Conservation (phyloP, 352 stramenopile genomes). For the Blastocystis sp. region DNA sequence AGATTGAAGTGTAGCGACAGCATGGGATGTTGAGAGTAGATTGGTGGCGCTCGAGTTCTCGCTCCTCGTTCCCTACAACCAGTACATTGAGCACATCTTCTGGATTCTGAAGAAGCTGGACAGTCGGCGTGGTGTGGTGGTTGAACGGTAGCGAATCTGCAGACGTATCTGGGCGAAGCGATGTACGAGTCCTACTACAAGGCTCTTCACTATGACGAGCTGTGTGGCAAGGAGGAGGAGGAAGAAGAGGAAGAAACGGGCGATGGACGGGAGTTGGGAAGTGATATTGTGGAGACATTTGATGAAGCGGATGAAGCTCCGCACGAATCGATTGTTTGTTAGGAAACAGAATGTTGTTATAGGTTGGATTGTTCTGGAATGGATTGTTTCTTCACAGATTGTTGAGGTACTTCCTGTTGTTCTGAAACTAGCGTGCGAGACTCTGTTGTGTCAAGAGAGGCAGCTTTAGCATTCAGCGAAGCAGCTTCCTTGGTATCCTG, state of each 20-base stretch:
- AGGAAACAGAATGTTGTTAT: not conserved
- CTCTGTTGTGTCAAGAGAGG: no score
- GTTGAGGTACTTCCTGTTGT: not conserved
- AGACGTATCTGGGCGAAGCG: conserved; percentile 16
- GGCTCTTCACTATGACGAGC: conserved; percentile 7
- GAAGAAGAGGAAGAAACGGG: not conserved
- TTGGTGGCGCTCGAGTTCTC: conserved; percentile 46
- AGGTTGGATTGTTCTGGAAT: not conserved
- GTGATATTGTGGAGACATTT: not conserved
- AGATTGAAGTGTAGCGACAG: conserved; percentile 4
- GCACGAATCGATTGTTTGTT: not conserved
- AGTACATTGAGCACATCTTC: conserved; percentile 48
- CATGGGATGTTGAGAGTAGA: not conserved
- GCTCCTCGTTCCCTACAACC: conserved; percentile 20
- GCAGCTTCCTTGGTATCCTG: no score
- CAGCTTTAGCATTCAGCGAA: no score
- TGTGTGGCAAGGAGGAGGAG: not conserved
- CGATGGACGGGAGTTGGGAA: not conserved
- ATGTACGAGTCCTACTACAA: conserved; percentile 44
- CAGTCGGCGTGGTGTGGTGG: not conserved
- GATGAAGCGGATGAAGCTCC: not conserved
- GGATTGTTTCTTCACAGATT: not conserved
- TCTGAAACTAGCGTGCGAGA: no score
- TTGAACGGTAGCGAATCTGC: conserved; percentile 10
- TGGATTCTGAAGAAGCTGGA: conserved; percentile 48